These are phyloP conservation scores for Solanum appendiculatum DNA, from an alignment of 257 asterid species.

Conservation along the genomic window DNA sequence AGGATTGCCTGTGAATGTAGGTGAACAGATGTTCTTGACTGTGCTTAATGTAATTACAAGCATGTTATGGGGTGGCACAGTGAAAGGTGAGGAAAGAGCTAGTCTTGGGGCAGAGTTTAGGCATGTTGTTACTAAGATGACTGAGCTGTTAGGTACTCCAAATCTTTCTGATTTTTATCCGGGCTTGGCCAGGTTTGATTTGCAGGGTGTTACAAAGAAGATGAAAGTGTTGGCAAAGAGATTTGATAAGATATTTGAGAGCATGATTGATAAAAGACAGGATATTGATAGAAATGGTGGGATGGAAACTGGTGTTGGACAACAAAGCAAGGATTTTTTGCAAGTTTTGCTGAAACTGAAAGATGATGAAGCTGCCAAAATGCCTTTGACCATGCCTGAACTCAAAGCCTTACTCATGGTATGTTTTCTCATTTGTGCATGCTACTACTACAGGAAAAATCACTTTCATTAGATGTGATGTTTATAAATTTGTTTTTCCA, in stretches of 20 bases:
- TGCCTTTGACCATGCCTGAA: too few relatives aligned
- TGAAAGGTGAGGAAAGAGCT: too few relatives aligned
- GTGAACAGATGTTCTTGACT: too few relatives aligned
- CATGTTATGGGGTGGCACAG: too few relatives aligned
- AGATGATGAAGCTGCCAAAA: too few relatives aligned
- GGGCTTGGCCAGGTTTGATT: constrained; percentile 42
- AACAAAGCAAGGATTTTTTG: too few relatives aligned
- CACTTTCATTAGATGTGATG: neutral
- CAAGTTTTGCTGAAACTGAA: too few relatives aligned
- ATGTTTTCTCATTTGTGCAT: neutral
- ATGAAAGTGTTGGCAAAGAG: constrained; percentile 30
- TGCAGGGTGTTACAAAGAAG: constrained; percentile 55
- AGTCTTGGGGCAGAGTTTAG: too few relatives aligned
- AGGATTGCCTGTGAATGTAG: too few relatives aligned
- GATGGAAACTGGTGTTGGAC: neutral
- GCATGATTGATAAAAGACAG: constrained; percentile 32
- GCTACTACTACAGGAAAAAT: neutral
- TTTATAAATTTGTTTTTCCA: neutral
- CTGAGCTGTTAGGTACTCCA: constrained; percentile 41
- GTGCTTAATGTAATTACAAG: too few relatives aligned
- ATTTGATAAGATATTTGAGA: constrained; percentile 51
- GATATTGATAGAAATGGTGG: neutral
- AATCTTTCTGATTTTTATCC: constrained; percentile 69
- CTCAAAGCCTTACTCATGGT: constrained; percentile 28
- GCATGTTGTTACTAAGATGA: constrained; percentile 33